Conservation (phyloP, 371 early-diverging fungal species). For the Umbelopsis sp. region DNA sequence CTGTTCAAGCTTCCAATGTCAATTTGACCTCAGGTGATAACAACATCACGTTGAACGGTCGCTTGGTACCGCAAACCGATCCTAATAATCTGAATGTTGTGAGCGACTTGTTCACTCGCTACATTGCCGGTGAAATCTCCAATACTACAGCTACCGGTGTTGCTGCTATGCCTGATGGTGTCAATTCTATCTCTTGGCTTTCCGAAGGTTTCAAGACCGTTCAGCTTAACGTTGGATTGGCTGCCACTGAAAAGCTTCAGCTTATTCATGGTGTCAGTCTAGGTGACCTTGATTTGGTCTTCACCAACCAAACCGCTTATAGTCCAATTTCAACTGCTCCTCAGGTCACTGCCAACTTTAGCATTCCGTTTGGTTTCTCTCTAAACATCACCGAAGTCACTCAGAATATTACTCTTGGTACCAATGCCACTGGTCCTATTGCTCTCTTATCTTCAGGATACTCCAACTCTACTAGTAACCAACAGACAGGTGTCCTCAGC, state of each 20-base stretch:
- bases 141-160: slow-evolving; percentile 60
- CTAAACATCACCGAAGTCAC: slow-evolving; percentile 58
- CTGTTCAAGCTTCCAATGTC: slow-evolving; percentile 49
- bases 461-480: slow-evolving; percentile 48
- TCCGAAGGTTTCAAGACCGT: slow-evolving; percentile 60
- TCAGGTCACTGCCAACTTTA: slow-evolving; percentile 52
- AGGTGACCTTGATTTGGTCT: slow-evolving; percentile 59
- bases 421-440: slow-evolving; percentile 46
- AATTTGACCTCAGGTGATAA: slow-evolving; percentile 52
- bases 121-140: slow-evolving; percentile 54
- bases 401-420: slow-evolving; percentile 54
- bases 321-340: slow-evolving; percentile 51
- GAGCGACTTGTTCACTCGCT: slow-evolving; percentile 57
- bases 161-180: slow-evolving; percentile 61
- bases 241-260: slow-evolving; percentile 43
- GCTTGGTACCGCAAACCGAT: slow-evolving; percentile 50
- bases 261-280: slow-evolving; percentile 58
- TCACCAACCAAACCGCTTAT: slow-evolving; percentile 53
- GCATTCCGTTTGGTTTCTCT: slow-evolving; percentile 61
- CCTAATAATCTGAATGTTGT: slow-evolving; percentile 47
- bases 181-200: slow-evolving; percentile 59
- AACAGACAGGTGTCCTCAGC: slow-evolving; percentile 46
- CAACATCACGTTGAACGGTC: slow-evolving; percentile 57
- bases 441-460: slow-evolving; percentile 50
- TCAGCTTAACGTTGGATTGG: slow-evolving; percentile 54